Conservation (phyloP, 179 eudicot genomes). For the Spergularia azorica region DNA sequence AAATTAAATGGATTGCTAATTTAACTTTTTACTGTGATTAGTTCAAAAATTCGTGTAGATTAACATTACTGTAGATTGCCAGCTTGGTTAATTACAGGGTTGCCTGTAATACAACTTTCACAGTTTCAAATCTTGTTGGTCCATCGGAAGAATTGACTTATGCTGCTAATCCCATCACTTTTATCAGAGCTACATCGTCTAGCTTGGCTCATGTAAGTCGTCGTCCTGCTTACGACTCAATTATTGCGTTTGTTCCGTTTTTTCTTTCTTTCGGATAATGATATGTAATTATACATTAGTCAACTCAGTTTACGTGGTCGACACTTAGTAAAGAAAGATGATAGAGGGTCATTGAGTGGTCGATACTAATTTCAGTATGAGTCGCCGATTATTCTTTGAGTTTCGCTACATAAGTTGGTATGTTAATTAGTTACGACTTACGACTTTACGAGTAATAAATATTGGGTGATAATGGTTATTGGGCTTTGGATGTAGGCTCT, state of each 20-base stretch:
- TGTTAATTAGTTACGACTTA: too few species aligned
- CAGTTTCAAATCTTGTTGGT: conserved; percentile 68
- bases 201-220: conserved; percentile 63
- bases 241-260: neutral
- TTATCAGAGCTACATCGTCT: conserved; percentile 38
- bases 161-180: conserved; percentile 50
- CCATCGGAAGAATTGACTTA: conserved; percentile 55
- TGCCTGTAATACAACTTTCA: conserved; percentile 58
- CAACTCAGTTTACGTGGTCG: too few species aligned
- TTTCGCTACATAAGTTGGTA: too few species aligned
- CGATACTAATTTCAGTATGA: too few species aligned
- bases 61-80: conserved; percentile 39
- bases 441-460: too few species aligned
- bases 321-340: too few species aligned
- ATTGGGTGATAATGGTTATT: neutral
- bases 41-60: too few species aligned
- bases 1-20: too few species aligned
- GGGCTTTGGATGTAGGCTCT: conserved; percentile 49
- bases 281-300: too few species aligned
- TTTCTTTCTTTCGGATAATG: too few species aligned
- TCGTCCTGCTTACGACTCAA: neutral
- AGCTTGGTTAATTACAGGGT: conserved; percentile 47
- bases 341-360: too few species aligned
- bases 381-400: too few species aligned
- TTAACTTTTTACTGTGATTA: neutral